phyloP scores from a whole-genome alignment of 140 eudicot genomes.

The Flaveria floridana region DNA sequence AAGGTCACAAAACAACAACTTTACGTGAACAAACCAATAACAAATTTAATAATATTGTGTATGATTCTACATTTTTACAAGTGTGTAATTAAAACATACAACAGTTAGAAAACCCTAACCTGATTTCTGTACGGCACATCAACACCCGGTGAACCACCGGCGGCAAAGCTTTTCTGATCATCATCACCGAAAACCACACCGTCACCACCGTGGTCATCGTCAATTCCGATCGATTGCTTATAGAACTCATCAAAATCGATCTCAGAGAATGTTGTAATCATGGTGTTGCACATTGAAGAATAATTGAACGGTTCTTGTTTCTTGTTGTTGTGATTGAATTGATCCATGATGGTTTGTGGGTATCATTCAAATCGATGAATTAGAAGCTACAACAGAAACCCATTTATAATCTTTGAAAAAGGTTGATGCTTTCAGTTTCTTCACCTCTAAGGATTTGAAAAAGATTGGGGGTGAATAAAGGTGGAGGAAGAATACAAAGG shows the following conservation, averaged over 20 bases:
- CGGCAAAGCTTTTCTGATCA: slow-evolving; percentile 21
- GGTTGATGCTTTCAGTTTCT: slow-evolving; percentile 26
- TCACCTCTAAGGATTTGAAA: slow-evolving; percentile 39
- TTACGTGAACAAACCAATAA: neutral
- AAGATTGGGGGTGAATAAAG: slow-evolving; percentile 1
- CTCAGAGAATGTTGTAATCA: slow-evolving; percentile 27
- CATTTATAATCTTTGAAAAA: slow-evolving; percentile 19
- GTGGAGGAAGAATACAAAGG: slow-evolving; percentile 9
- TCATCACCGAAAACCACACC: slow-evolving; percentile 23
- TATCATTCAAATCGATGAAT: neutral
- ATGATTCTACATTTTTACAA: neutral
- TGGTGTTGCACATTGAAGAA: slow-evolving; percentile 24
- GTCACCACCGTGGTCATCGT: slow-evolving; percentile 1
- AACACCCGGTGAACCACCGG: slow-evolving; percentile 16
- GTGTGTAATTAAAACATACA: neutral
- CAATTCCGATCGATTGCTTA: slow-evolving; percentile 24
- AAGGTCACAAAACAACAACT: too few relatives aligned
- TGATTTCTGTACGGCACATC: slow-evolving; percentile 21
- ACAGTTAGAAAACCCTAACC: slow-evolving; percentile 21
- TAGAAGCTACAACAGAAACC: neutral
- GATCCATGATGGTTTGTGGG: slow-evolving; percentile 28
- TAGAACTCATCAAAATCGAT: slow-evolving; percentile 26
- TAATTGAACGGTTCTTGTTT: slow-evolving; percentile 26
- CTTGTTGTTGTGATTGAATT: slow-evolving; percentile 28
- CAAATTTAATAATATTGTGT: neutral